Percentiles rank a stretch among this genome's conserved stretches.
These are phyloP conservation scores for Monilinia fructigena DNA, from an alignment of 2,329 filamentous ascomycete species.

Conservation along the genomic window DNA sequence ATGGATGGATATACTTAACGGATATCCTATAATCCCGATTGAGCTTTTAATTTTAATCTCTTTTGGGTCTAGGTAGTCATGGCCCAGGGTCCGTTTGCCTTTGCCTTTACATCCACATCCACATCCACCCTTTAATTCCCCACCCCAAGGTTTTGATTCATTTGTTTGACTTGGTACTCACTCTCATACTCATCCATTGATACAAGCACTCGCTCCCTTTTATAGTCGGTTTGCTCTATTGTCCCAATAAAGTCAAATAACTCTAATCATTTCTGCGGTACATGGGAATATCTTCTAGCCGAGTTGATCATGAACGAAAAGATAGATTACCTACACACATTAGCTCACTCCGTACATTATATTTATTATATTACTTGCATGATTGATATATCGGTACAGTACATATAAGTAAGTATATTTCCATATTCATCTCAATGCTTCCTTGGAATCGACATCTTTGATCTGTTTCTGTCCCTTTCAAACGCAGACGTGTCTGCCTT, in stretches of 20 bases:
- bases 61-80: not conserved
- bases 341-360: no score
- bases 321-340: no score
- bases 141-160: not conserved
- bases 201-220: no score
- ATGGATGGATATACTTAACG: no score
- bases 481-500: slow-evolving; percentile 16
- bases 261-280: not conserved
- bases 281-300: not conserved
- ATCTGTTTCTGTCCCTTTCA: slow-evolving; percentile 4
- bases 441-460: slow-evolving; percentile 1
- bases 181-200: no score
- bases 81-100: not conserved
- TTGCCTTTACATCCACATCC: not conserved
- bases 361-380: no score
- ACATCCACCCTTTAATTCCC: slow-evolving; percentile 5
- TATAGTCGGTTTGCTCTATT: no score
- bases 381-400: not conserved
- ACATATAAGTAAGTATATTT: not conserved
- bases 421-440: not conserved
- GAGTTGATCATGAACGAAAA: no score
- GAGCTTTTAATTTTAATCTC: not conserved
- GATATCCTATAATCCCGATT: not conserved
- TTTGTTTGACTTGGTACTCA: not conserved
- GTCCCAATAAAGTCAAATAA: no score